A percentile compares a stretch with the other conserved stretches of the same genome.
Evolutionary conservation across 1,284 basidiomycete species (phyloP).

Genomic region (Caloboletus inedulis): DNA sequence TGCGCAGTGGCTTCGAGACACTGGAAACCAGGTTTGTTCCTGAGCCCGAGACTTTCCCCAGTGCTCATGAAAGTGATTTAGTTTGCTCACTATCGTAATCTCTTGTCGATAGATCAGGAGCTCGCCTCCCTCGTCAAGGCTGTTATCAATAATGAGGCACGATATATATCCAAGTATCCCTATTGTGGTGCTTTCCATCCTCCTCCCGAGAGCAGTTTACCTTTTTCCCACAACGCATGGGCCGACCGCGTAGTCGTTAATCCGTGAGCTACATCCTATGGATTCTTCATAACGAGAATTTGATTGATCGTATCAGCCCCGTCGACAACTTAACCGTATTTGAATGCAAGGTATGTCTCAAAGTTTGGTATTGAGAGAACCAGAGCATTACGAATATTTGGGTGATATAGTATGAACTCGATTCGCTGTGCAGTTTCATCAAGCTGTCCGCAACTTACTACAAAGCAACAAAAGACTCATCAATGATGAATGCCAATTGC

Average conservation of each 20-base stretch:
- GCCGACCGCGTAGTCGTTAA: slow-evolving; percentile 66
- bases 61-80: slow-evolving; percentile 28
- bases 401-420: slow-evolving; percentile 61
- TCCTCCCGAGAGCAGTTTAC: slow-evolving; percentile 65
- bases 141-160: slow-evolving; percentile 73
- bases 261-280: slow-evolving; percentile 46
- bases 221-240: slow-evolving; percentile 60
- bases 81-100: slow-evolving; percentile 65
- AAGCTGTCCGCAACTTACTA: slow-evolving; percentile 75
- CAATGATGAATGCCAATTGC: slow-evolving; percentile 72
- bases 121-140: slow-evolving; percentile 66
- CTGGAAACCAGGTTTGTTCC: slow-evolving; percentile 61
- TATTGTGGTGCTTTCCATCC: slow-evolving; percentile 78
- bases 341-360: slow-evolving; percentile 63
- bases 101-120: slow-evolving; percentile 54
- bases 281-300: neutral
- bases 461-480: slow-evolving; percentile 61
- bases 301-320: slow-evolving; percentile 40
- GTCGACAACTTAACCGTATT: slow-evolving; percentile 68
- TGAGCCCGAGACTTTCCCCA: neutral
- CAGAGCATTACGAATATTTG: neutral
- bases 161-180: slow-evolving; percentile 68
- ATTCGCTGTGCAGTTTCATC: slow-evolving; percentile 72
- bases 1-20: slow-evolving; percentile 72
- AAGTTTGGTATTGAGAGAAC: neutral